A percentile compares a stretch with the other conserved stretches of the same genome.
These are phyloP conservation scores for Plasmodium sp. DNA, from an alignment of 169 alveolate species.

Conservation along the genomic window DNA sequence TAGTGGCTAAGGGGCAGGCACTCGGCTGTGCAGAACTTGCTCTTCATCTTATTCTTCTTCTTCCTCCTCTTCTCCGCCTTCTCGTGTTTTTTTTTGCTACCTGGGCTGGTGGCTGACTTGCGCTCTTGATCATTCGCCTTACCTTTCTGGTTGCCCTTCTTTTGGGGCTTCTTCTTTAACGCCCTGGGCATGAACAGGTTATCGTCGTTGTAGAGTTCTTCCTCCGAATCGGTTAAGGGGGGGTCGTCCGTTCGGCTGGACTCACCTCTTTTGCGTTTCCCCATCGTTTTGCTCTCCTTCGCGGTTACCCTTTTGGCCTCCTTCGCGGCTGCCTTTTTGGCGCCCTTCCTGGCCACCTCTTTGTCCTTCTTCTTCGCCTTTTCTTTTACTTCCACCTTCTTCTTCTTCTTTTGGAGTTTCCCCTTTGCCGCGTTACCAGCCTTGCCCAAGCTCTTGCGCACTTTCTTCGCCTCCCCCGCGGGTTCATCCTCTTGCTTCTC, in stretches of 20 bases:
- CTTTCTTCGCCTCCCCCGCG: neutral
- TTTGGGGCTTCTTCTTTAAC: slow-evolving; percentile 13
- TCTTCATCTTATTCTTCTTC: neutral
- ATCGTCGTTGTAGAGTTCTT: slow-evolving; percentile 44
- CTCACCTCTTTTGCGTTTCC: neutral
- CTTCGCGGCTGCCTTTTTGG: neutral
- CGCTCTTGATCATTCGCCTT: neutral
- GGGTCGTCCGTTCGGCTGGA: slow-evolving; percentile 3
- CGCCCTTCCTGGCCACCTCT: neutral
- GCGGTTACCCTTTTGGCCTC: neutral
- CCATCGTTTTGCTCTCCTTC: neutral
- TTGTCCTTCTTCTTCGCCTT: neutral
- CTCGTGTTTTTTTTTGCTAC: neutral
- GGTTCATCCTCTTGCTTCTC: neutral
- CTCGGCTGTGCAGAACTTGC: neutral
- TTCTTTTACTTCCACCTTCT: neutral
- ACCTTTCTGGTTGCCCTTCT: neutral
- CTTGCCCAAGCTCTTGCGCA: neutral
- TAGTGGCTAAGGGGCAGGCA: slow-evolving; percentile 7
- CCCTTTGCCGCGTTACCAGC: neutral
- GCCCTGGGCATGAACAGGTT: slow-evolving; percentile 52
- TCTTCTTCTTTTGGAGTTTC: neutral
- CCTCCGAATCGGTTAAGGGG: slow-evolving; percentile 1
- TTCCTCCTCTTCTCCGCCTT: neutral
- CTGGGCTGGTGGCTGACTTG: neutral